phyloP scores from a whole-genome alignment of 805 yeast species.

The Clavispora phyllophila region DNA sequence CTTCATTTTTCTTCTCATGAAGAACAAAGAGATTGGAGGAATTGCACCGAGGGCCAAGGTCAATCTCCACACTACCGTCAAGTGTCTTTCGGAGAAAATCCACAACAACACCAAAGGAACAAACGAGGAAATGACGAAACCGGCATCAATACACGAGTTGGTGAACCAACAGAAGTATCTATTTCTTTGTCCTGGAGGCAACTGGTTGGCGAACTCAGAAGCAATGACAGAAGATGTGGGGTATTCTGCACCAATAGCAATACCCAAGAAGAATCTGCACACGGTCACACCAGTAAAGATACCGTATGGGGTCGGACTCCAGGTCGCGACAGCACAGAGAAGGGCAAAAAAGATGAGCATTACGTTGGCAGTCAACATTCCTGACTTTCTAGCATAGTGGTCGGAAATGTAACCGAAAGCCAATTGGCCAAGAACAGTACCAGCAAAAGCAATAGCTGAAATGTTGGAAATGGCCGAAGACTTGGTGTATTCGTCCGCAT shows the following conservation, averaged over 20 bases:
- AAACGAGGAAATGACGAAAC: conserved; percentile 78
- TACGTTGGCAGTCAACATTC: conserved; percentile 75
- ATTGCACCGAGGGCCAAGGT: conserved; percentile 87
- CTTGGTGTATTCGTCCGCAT: conserved; percentile 55
- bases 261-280: conserved; percentile 82
- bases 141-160: conserved; percentile 79
- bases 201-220: conserved; percentile 78
- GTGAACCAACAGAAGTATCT: conserved; percentile 89
- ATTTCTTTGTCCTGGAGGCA: conserved; percentile 81
- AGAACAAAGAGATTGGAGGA: conserved; percentile 74
- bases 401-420: conserved; percentile 79
- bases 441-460: conserved; percentile 84
- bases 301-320: conserved; percentile 78
- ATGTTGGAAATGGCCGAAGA: conserved; percentile 76
- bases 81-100: conserved; percentile 68
- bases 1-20: conserved; percentile 67
- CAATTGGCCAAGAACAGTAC: conserved; percentile 85
- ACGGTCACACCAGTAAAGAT: conserved; percentile 79
- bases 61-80: conserved; percentile 87
- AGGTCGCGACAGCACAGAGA: conserved; percentile 55
- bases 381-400: conserved; percentile 70
- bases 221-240: conserved; percentile 93
- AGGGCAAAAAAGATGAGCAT: conserved; percentile 75
- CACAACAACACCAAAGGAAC: conserved; percentile 82
- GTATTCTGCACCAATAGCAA: conserved; percentile 92